Evolutionary conservation across 495 filamentous ascomycete genomes (phyloP).

Genomic region (Aspergillus asperescens): DNA sequence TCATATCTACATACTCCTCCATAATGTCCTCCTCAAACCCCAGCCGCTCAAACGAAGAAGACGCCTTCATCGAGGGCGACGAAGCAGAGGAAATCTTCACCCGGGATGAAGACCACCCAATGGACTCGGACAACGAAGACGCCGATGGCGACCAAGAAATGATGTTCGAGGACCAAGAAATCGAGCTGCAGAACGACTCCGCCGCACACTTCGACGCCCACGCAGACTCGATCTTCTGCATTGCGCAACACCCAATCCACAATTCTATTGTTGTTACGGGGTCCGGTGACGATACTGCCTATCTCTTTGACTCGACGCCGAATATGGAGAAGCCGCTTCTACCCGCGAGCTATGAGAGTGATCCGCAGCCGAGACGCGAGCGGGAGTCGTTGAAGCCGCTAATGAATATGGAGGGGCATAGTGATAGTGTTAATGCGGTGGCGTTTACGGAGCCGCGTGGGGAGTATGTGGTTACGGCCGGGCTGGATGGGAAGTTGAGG

Average conservation of each 20-base stretch:
- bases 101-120: conserved; percentile 64
- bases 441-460: conserved; percentile 78
- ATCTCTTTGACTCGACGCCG: conserved; percentile 70
- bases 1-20: neutral
- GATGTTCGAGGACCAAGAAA: conserved; percentile 62
- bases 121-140: conserved; percentile 58
- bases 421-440: conserved; percentile 82
- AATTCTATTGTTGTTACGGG: conserved; percentile 80
- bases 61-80: conserved; percentile 58
- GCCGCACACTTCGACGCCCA: conserved; percentile 85
- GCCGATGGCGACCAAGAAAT: conserved; percentile 52
- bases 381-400: conserved; percentile 56
- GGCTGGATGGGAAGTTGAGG: conserved; percentile 72
- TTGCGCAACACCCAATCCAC: conserved; percentile 82
- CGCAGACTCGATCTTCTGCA: conserved; percentile 83
- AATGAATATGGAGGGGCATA: conserved; percentile 75
- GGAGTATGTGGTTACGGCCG: conserved; percentile 77
- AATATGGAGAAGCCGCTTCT: conserved; percentile 57
- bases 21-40: conserved; percentile 44
- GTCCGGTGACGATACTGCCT: conserved; percentile 76
- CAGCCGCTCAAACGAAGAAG: conserved; percentile 45
- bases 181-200: conserved; percentile 82
- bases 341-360: conserved; percentile 66
- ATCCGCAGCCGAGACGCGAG: conserved; percentile 53
- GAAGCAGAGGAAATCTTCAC: conserved; percentile 67